Evolutionary conservation across 495 filamentous ascomycete species (phyloP), one percentile per base, ranked within the genome.

Genomic region (Podospora tetraspora): DNA sequence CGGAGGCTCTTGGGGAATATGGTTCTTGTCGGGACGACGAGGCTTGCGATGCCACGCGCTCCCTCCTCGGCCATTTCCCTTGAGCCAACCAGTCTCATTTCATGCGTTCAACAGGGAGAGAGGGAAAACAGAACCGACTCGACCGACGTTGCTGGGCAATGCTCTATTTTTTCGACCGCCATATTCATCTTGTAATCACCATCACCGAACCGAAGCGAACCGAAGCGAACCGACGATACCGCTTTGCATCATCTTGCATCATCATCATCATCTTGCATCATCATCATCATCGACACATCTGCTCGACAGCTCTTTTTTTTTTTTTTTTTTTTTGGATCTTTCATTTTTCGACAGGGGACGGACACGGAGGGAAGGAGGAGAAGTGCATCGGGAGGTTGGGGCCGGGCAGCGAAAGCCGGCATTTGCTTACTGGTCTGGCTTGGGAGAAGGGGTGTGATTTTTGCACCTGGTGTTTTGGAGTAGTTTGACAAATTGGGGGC

Each of bases 381-480:
- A 27, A 52, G 8, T 52, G 43, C 43, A 52, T 52, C 19, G 16
- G 43, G 43, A 52, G 43, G 43, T n/a, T 52, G 16, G 43, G 34
- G 34, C 34, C 34, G 34, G 13, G 34, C 3, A 52, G 43, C 19
- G 43, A n/a, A 52, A 52, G 16, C 43, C 43, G 43, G 43, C 43
- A 52, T 52, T 52, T 32, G 29, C 59, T 62, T 62, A 62, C 59
- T 61, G 29, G 29, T 62, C 24, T 64, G 29, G 37, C 24, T 64
- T 37, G 9, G 6, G 62, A 37, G 8, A 27, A 64, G 21, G 62
- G 30, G 32, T 25, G 62, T 56, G 34, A 7, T 52, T 52, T 43
- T n/a, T 19, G 6, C 43, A n/a, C 43, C 43, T 34, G 62, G 62
- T 56, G 62, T 57, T 64, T 37, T n/a, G 62, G 62, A 64, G 37